phyloP scores from a whole-genome alignment of 2,329 filamentous ascomycete genomes.

The Aspergillus udagawae region DNA sequence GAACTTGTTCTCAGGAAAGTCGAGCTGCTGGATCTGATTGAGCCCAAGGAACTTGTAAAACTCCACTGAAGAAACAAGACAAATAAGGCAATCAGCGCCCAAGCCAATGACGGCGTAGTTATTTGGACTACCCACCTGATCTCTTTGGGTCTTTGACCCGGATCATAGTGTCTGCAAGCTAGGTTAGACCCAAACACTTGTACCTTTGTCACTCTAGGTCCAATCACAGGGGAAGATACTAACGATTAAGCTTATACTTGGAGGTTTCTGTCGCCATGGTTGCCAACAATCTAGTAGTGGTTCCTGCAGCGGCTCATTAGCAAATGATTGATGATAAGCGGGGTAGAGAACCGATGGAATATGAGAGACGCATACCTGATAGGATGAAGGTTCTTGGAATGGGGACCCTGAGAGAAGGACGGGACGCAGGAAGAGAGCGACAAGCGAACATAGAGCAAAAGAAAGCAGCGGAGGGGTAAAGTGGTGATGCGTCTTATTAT shows the following conservation, averaged over 20 bases:
- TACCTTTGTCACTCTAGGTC: not conserved
- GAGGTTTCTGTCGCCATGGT: conserved; percentile 55
- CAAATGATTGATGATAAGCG: conserved; percentile 6
- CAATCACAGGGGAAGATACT: conserved; percentile 24
- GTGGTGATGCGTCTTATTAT: conserved; percentile 3
- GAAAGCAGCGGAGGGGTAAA: conserved; percentile 10
- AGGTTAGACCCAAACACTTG: conserved; percentile 13
- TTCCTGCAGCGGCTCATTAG: conserved; percentile 19
- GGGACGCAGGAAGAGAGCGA: conserved; percentile 11
- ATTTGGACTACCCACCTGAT: conserved; percentile 52
- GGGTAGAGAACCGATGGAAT: not conserved
- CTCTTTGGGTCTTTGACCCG: conserved; percentile 90
- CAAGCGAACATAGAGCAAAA: conserved; percentile 20
- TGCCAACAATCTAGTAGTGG: conserved; percentile 33
- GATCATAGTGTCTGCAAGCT: conserved; percentile 58
- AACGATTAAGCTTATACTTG: conserved; percentile 64
- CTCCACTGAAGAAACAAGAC: conserved; percentile 54
- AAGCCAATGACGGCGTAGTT: not conserved
- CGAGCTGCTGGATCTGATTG: conserved; percentile 73
- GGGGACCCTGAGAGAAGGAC: conserved; percentile 23
- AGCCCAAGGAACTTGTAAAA: conserved; percentile 94
- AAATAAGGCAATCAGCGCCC: not conserved
- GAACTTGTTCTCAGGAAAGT: conserved; percentile 85
- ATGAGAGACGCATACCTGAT: conserved; percentile 11
- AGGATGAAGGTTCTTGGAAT: conserved; percentile 16